A percentile compares a stretch with the other conserved stretches of the same genome.
These are phyloP conservation scores for Coniferiporia sulphurascens DNA, from an alignment of 1,284 basidiomycete genomes.

Conservation along the genomic window DNA sequence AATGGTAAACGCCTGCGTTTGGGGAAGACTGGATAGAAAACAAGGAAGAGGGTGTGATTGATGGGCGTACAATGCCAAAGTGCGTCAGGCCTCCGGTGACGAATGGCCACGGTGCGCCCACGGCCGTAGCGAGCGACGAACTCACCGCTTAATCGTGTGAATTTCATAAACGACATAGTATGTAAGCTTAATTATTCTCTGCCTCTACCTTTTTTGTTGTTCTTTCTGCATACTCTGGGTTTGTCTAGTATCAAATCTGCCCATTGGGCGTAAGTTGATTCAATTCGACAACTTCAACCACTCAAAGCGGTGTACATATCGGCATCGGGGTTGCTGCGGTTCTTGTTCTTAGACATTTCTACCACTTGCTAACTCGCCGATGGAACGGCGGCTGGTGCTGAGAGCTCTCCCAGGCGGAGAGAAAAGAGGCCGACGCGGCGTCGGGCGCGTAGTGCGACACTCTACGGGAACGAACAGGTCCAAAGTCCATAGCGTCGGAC, in stretches of 20 bases:
- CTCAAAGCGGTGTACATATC: no score
- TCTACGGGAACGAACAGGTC: neutral
- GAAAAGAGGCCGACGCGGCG: neutral
- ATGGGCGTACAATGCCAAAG: conserved; percentile 2
- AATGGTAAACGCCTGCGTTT: conserved; percentile 15
- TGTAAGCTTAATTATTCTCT: no score
- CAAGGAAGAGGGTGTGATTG: neutral
- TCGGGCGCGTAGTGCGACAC: neutral
- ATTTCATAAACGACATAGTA: no score
- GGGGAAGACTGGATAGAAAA: neutral
- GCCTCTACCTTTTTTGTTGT: no score
- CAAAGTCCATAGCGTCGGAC: neutral
- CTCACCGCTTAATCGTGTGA: neutral
- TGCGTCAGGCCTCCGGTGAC: neutral
- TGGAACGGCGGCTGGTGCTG: conserved; percentile 2
- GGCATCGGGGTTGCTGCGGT: no score
- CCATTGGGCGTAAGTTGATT: no score
- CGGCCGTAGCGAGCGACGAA: no score
- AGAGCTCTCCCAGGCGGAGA: conserved; percentile 8
- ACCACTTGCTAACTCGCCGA: no score
- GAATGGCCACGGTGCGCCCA: neutral
- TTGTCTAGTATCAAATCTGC: no score
- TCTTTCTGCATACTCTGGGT: no score
- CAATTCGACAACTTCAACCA: no score
- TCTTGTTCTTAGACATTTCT: no score